These are phyloP conservation scores for Leccinum boreale DNA, from an alignment of 768 basidiomycete species.

Conservation along the genomic window DNA sequence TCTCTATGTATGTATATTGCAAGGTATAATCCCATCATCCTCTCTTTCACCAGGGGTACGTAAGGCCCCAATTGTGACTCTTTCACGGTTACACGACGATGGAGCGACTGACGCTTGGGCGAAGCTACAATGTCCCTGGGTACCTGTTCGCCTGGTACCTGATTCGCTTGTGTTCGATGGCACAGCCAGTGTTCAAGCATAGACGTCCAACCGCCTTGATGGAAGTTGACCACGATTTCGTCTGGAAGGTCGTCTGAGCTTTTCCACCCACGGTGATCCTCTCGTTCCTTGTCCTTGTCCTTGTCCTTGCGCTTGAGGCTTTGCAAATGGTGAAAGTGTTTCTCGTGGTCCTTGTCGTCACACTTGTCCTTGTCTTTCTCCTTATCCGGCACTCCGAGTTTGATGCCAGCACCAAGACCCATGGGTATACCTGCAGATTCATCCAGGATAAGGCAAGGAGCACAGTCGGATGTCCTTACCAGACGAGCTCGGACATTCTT, in stretches of 20 bases:
- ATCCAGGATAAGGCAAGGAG: conserved; percentile 1
- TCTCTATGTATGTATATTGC: conserved; percentile 75
- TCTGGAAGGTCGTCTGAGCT: conserved; percentile 36
- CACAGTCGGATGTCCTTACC: conserved; percentile 36
- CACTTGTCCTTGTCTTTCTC: conserved; percentile 34
- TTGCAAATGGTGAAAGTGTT: conserved; percentile 23
- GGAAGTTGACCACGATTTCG: conserved; percentile 28
- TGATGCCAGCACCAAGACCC: conserved; percentile 76
- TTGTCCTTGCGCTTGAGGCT: conserved; percentile 36
- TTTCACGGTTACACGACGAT: conserved; percentile 40
- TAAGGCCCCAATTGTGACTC: conserved; percentile 69
- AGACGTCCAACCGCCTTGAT: conserved; percentile 64
- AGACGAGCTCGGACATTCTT: conserved; percentile 81
- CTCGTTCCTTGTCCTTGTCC: conserved; percentile 40
- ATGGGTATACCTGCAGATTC: conserved; percentile 60
- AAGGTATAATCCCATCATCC: conserved; percentile 87
- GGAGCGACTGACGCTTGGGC: conserved; percentile 43
- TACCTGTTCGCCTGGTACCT: conserved; percentile 10
- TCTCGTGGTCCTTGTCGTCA: conserved; percentile 33
- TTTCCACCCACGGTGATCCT: conserved; percentile 34
- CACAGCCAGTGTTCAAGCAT: conserved; percentile 76
- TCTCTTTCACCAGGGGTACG: conserved; percentile 80
- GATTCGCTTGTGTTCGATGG: conserved; percentile 30
- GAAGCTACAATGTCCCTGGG: conserved; percentile 36
- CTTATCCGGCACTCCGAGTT: conserved; percentile 53